phyloP scores from a whole-genome alignment of 225 moss, liverwort and hornwort genomes.

The Rhytidiadelphus loreus region DNA sequence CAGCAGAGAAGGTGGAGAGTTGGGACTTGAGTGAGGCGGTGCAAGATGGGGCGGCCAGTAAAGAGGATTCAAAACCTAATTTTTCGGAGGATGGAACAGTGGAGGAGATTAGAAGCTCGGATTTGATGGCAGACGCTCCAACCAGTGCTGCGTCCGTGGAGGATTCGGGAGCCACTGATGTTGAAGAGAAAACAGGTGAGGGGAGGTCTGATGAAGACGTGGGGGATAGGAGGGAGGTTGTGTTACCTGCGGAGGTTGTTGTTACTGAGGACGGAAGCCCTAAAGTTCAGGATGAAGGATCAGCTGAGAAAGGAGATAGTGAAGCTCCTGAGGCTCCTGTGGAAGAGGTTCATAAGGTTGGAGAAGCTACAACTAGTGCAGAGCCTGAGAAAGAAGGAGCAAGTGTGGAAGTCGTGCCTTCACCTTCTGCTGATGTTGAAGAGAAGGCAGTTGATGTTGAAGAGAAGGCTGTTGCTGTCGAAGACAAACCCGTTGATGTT shows the following conservation, averaged over 20 bases:
- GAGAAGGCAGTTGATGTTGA: background rate
- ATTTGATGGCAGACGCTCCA: background rate
- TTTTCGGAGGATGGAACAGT: background rate
- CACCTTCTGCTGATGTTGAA: background rate
- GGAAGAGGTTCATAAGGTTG: background rate
- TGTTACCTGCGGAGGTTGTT: background rate
- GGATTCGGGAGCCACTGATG: background rate
- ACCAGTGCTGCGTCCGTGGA: background rate
- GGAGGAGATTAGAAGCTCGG: background rate
- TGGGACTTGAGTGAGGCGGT: constrained; percentile 21
- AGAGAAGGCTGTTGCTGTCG: background rate
- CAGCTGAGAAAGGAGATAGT: background rate
- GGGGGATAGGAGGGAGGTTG: background rate
- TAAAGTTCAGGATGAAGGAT: background rate
- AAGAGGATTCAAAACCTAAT: constrained; percentile 4
- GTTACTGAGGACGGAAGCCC: background rate
- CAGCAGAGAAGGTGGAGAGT: constrained; percentile 19
- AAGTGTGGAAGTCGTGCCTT: background rate
- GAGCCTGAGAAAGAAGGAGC: background rate
- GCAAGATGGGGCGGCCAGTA: background rate
- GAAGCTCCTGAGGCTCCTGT: background rate
- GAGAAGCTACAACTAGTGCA: background rate
- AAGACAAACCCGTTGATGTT: background rate
- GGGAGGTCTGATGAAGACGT: background rate
- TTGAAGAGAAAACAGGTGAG: background rate